Evolutionary conservation across 106 monocot genomes (phyloP).

Genomic region (Phalaenopsis equestris): DNA sequence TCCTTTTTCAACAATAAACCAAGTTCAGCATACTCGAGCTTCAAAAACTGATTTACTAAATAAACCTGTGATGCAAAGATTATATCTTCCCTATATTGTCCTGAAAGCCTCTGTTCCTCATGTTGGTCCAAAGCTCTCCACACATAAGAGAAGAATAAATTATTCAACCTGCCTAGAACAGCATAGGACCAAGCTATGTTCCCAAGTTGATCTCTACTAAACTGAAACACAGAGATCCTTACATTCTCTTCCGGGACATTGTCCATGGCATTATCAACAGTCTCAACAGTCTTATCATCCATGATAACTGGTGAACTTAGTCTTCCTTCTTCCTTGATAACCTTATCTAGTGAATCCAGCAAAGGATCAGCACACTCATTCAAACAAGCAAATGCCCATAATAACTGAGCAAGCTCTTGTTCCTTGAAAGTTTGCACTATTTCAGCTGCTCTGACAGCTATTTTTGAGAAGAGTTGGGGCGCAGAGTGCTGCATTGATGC

Average conservation of each 20-base stretch:
- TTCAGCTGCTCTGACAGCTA: slow-evolving; percentile 62
- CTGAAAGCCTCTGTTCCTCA: slow-evolving; percentile 53
- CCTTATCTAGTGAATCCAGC: slow-evolving; percentile 54
- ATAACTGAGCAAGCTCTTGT: slow-evolving; percentile 74
- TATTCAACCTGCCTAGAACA: slow-evolving; percentile 74
- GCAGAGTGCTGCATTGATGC: slow-evolving; percentile 90
- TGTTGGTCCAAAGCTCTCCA: slow-evolving; percentile 62
- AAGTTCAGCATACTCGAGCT: slow-evolving; percentile 72
- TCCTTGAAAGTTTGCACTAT: slow-evolving; percentile 58
- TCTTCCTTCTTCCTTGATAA: slow-evolving; percentile 27
- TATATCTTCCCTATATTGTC: slow-evolving; percentile 79
- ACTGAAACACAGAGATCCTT: slow-evolving; percentile 20
- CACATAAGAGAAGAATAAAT: slow-evolving; percentile 58
- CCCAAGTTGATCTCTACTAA: slow-evolving; percentile 79
- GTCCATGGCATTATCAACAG: slow-evolving; percentile 4
- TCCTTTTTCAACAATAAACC: slow-evolving; percentile 42
- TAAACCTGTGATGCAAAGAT: slow-evolving; percentile 87
- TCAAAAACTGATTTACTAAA: slow-evolving; percentile 80
- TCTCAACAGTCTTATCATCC: background rate
- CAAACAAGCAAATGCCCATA: slow-evolving; percentile 93
- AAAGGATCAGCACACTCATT: slow-evolving; percentile 58
- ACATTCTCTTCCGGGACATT: slow-evolving; percentile 8
- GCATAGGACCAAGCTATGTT: slow-evolving; percentile 90
- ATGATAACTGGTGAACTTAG: slow-evolving; percentile 6
- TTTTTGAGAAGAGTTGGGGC: slow-evolving; percentile 45